Conservation (phyloP, 345 rosid genomes). For the Eucalyptus polybractea region DNA sequence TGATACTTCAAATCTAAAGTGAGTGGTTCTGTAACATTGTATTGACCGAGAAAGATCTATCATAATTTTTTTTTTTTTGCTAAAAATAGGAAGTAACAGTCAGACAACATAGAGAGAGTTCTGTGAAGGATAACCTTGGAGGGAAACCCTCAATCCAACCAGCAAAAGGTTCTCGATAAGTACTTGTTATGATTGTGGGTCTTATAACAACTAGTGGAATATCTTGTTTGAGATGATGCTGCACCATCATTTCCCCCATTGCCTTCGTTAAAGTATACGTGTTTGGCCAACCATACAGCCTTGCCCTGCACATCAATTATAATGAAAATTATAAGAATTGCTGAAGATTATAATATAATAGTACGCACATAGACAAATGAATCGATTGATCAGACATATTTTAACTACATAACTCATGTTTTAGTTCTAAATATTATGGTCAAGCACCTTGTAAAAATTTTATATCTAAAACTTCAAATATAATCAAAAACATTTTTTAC, state of each 20-base stretch:
- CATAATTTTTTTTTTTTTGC: background rate
- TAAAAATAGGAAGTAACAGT: background rate
- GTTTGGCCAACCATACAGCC: conserved; percentile 30
- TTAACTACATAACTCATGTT: background rate
- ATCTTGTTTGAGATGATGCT: conserved; percentile 8
- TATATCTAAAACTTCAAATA: background rate
- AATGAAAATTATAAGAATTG: background rate
- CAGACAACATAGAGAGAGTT: background rate
- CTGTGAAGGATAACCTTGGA: background rate
- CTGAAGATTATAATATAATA: background rate
- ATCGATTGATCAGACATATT: background rate
- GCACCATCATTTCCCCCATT: conserved; percentile 34
- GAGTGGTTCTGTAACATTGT: background rate
- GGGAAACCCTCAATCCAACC: conserved; percentile 29
- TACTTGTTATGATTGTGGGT: conserved; percentile 25
- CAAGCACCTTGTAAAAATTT: background rate
- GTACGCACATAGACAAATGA: background rate
- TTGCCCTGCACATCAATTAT: conserved; percentile 5
- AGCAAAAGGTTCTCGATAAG: conserved; percentile 26
- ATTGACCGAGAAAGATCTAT: background rate
- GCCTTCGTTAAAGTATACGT: conserved; percentile 32
- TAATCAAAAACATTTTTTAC: background rate
- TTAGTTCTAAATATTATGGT: background rate
- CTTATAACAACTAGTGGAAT: conserved; percentile 18
- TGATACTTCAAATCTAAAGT: background rate